Percentiles rank a stretch among this genome's conserved stretches.
These are phyloP conservation scores for Trypanosoma cruzi DNA, from an alignment of 208 protist genomes.

Conservation along the genomic window DNA sequence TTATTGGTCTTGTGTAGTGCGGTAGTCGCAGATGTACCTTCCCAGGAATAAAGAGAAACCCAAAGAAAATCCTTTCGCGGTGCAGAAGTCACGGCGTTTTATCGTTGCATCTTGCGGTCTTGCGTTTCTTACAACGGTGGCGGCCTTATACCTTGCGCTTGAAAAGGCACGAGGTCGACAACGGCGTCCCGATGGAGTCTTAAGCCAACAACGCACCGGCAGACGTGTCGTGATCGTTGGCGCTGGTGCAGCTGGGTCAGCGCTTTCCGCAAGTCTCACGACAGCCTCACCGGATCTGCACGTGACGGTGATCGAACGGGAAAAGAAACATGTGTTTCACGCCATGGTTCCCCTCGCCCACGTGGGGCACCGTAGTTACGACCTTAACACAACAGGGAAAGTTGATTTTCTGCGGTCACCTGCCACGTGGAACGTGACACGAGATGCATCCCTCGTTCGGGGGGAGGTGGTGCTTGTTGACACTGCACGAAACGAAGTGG, in stretches of 20 bases:
- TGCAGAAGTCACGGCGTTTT: constrained; percentile 55
- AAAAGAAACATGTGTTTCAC: constrained; percentile 61
- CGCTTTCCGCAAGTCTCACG: constrained; percentile 62
- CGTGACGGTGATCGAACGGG: constrained; percentile 83
- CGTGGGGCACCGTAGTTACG: constrained; percentile 89
- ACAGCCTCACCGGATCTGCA: constrained; percentile 46
- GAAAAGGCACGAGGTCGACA: constrained; percentile 46
- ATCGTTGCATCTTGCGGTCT: constrained; percentile 33
- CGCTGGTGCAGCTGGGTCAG: constrained; percentile 60
- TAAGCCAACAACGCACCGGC: constrained; percentile 29
- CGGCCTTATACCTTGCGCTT: constrained; percentile 38
- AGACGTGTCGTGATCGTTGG: constrained; percentile 81
- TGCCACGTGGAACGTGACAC: constrained; percentile 78
- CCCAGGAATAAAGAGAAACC: constrained; percentile 37
- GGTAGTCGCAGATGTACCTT: constrained; percentile 51
- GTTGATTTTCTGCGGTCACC: constrained; percentile 71
- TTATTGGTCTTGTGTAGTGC: background rate
- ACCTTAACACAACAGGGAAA: constrained; percentile 74
- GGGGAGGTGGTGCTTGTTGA: constrained; percentile 63
- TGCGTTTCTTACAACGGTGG: constrained; percentile 35
- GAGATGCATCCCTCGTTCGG: constrained; percentile 66
- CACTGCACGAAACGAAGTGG: constrained; percentile 46
- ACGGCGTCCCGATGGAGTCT: constrained; percentile 33
- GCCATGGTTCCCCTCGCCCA: constrained; percentile 69
- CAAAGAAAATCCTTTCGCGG: constrained; percentile 50